Evolutionary conservation across 164 flowering plant genomes (phyloP), one percentile per base, ranked within the genome.

Genomic region (Vitis cinerea): DNA sequence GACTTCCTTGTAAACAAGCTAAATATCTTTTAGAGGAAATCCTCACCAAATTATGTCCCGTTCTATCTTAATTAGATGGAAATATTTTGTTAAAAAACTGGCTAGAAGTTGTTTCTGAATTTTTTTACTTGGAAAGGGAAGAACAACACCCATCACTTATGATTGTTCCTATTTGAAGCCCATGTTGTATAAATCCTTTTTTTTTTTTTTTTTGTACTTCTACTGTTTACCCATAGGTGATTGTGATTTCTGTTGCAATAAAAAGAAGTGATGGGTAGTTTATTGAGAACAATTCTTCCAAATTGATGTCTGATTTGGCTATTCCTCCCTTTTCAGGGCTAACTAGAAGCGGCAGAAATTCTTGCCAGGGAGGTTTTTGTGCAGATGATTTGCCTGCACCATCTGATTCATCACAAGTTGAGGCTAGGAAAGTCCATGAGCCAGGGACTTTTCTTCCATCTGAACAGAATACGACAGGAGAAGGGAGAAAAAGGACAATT

Each of bases 321-420:
- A 31, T 50, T 19, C 47, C 53, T 19, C 4, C 23, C 19, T 71
- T 75, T 79, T 37, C 86, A 87, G 91, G 79, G 61, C 71, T 69
- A 71, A 63, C 51, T 14, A 73, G 65, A 70, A 63, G 59, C 51
- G 55, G 15, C 19, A 50, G 31, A 17, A 53, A 59, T 61, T 63
- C 75, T 31, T 50, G 61, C 13, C 15, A 49, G 56, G 65, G 68
- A 63, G 66, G 64, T 53, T 51, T 65, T 30, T 17, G 14, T 29
- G 23, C 64, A 27, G 75, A 68, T 64, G 72, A 79, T 30, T 66
- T 68, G 49, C 63, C 65, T 49, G 31, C 57, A 27, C 59, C 67
- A 23, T 70, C 75, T 37, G 63, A 72, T 63, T 77, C 76, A 59
- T 8, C 61, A 19, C 76, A 79, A 51, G 69, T 49, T 75, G 83